Percentiles rank a stretch among this genome's conserved stretches.
Evolutionary conservation across 1,139 yeast species (phyloP).

Genomic region (Candida sojae): DNA sequence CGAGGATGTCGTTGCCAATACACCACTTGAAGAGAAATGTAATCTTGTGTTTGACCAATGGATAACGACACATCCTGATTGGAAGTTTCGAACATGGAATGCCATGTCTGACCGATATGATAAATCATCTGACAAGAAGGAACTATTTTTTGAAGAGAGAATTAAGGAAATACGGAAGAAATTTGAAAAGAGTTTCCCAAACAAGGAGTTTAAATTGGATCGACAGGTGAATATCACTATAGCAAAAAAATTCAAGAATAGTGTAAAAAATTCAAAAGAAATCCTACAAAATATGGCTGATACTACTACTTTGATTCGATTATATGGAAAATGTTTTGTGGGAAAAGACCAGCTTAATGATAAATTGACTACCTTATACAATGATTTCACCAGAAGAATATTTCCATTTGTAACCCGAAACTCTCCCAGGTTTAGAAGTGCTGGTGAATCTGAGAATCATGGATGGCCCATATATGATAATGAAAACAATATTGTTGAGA

Average conservation of each 20-base stretch:
- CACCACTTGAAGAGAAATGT: conserved; percentile 29
- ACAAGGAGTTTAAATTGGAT: conserved; percentile 3
- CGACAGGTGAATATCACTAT: conserved; percentile 21
- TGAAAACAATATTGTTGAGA: conserved; percentile 8
- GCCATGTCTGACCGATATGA: conserved; percentile 21
- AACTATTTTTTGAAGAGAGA: conserved; percentile 10
- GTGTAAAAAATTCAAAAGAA: conserved; percentile 17
- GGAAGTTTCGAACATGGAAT: conserved; percentile 22
- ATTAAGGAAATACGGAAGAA: conserved; percentile 6
- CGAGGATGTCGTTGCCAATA: conserved; percentile 14
- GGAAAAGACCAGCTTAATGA: conserved; percentile 12
- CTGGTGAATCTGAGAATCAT: conserved; percentile 5
- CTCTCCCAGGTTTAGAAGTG: conserved; percentile 26
- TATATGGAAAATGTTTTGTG: conserved; percentile 41
- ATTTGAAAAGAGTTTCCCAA: conserved; percentile 12
- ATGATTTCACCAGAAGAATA: conserved; percentile 23
- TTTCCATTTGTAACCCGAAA: conserved; percentile 30
- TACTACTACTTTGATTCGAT: conserved; percentile 29
- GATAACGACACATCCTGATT: conserved; percentile 23
- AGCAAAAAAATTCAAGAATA: conserved; percentile 18
- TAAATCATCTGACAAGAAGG: conserved; percentile 26
- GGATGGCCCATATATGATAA: conserved; percentile 15
- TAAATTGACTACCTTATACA: conserved; percentile 13
- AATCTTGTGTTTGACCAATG: conserved; percentile 28
- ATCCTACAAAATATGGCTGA: conserved; percentile 41